Evolutionary conservation across 345 rosid species (phyloP).

Genomic region (Streptanthus diversifolius): DNA sequence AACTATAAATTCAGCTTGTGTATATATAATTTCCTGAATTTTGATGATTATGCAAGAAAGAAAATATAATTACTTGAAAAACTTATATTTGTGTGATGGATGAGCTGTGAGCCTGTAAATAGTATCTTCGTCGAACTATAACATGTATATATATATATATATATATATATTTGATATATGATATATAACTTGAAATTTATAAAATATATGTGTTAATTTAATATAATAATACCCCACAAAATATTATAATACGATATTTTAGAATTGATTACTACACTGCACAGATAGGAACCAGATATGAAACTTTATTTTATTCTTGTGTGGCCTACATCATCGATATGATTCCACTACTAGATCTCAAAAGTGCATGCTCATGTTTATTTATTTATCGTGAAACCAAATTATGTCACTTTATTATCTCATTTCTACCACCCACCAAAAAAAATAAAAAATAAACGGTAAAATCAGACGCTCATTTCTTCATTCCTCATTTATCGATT

Average conservation of each 20-base stretch:
- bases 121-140: neutral
- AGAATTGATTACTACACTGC: constrained; percentile 26
- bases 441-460: too few relatives aligned
- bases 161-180: neutral
- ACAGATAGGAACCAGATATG: constrained; percentile 27
- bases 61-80: neutral
- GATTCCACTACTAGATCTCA: constrained; percentile 38
- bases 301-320: constrained; percentile 21
- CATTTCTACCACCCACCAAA: neutral
- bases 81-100: neutral
- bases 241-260: constrained; percentile 1
- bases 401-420: constrained; percentile 21
- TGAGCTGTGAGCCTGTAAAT: neutral
- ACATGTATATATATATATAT: neutral
- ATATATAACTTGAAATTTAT: neutral
- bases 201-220: neutral
- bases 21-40: neutral
- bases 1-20: neutral
- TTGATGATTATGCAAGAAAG: neutral
- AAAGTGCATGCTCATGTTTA: constrained; percentile 38
- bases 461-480: neutral
- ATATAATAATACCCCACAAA: constrained; percentile 17
- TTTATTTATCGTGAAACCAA: constrained; percentile 15
- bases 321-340: constrained; percentile 40
- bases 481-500: neutral